These are phyloP conservation scores for Aspergillus brunneoviolaceus DNA, from an alignment of 2,329 filamentous ascomycete genomes.

Conservation along the genomic window DNA sequence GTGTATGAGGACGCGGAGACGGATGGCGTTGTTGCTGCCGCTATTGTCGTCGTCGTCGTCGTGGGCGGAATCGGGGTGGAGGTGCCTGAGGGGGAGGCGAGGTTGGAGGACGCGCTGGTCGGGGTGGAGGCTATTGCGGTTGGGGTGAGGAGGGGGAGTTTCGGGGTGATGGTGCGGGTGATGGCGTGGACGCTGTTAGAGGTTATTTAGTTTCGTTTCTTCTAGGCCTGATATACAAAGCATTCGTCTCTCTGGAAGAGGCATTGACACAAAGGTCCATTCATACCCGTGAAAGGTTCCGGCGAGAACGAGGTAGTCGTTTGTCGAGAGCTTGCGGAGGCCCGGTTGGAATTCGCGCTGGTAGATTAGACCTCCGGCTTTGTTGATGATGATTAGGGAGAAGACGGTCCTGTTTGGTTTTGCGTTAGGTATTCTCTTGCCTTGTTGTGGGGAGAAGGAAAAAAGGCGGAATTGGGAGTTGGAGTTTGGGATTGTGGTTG, in stretches of 20 bases:
- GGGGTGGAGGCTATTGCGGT: conserved; percentile 21
- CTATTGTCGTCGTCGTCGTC: conserved; percentile 18
- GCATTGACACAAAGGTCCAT: too few species aligned
- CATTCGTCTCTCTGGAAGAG: neutral
- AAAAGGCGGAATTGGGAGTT: neutral
- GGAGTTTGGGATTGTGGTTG: neutral
- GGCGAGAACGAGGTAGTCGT: conserved; percentile 94
- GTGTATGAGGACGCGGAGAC: conserved; percentile 27
- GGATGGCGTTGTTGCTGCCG: conserved; percentile 15
- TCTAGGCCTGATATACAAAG: neutral
- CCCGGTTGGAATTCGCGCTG: conserved; percentile 89
- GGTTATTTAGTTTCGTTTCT: too few species aligned
- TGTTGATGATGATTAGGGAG: conserved; percentile 96
- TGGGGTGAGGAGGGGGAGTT: conserved; percentile 35
- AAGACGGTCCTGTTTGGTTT: conserved; percentile 74
- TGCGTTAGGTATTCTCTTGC: neutral
- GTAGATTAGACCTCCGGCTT: conserved; percentile 94
- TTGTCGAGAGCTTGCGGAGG: conserved; percentile 84
- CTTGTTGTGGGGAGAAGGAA: conserved; percentile 10
- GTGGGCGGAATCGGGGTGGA: conserved; percentile 25
- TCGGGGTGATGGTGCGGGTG: conserved; percentile 54
- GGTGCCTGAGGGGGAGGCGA: conserved; percentile 34
- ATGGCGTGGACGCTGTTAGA: conserved; percentile 62
- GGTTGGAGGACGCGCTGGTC: conserved; percentile 11
- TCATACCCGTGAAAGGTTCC: conserved; percentile 91